phyloP scores from a whole-genome alignment of 768 basidiomycete genomes.

The Psilocybe cubensis region DNA sequence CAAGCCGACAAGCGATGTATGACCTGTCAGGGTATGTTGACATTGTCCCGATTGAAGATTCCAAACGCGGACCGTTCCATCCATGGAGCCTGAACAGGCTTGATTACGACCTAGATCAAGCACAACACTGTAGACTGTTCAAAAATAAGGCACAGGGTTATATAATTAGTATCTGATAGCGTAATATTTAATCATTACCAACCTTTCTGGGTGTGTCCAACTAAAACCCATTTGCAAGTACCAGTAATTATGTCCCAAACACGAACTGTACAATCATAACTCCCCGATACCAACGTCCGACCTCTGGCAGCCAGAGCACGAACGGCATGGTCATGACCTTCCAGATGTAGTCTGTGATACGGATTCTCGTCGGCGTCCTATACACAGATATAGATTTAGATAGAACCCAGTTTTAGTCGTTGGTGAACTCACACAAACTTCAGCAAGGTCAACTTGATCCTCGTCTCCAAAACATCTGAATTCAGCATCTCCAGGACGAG shows the following conservation, averaged over 20 bases:
- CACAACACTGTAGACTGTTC: slow-evolving; percentile 90
- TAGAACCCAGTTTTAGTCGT: neutral
- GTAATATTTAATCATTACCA: slow-evolving; percentile 16
- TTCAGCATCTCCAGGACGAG: slow-evolving; percentile 70
- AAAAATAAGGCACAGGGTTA: neutral
- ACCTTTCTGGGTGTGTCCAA: slow-evolving; percentile 95
- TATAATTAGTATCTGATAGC: neutral
- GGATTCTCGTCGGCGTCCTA: slow-evolving; percentile 76
- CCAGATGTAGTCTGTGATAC: slow-evolving; percentile 82
- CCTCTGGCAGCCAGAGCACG: slow-evolving; percentile 92
- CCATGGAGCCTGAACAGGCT: slow-evolving; percentile 98
- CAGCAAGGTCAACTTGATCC: slow-evolving; percentile 56
- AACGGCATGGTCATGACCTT: slow-evolving; percentile 92
- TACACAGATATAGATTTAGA: slow-evolving; percentile 12
- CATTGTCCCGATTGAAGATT: slow-evolving; percentile 82
- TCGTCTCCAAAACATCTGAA: slow-evolving; percentile 73
- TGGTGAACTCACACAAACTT: slow-evolving; percentile 37
- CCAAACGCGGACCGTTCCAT: slow-evolving; percentile 96
- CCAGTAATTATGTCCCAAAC: slow-evolving; percentile 95
- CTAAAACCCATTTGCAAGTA: slow-evolving; percentile 75
- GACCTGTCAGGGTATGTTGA: slow-evolving; percentile 81
- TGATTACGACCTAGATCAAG: slow-evolving; percentile 85
- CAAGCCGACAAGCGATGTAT: slow-evolving; percentile 93
- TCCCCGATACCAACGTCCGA: slow-evolving; percentile 89
- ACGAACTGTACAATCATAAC: slow-evolving; percentile 93